Evolutionary conservation across 129 eudicot genomes (phyloP), one percentile per base, ranked within the genome.

Genomic region (Artemisia tridentata): DNA sequence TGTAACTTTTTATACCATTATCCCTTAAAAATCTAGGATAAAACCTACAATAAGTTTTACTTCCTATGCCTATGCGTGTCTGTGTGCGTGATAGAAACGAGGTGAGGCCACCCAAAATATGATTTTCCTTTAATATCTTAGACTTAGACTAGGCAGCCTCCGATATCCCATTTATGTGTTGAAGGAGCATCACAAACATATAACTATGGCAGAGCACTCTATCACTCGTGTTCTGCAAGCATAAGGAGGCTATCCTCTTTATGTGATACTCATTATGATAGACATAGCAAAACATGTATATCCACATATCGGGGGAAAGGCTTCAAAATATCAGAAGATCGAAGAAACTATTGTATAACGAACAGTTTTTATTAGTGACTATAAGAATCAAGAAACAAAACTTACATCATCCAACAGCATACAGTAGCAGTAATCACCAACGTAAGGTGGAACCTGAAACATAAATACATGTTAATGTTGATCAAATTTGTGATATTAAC

Each of bases 391-490:
- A 46, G 65, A 71, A 41, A 51, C 11, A 58, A 71, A 72, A 79
- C 98, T 93, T 90, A 93, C 98, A 93, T 93, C 98, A 93, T 87
- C 98, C 98, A 93, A 69, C 97, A 89, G 74, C 98, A 93, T 48
- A 93, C 83, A 19, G 96, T 87, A 50, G 98, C 98, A n/a, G 98
- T 93, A 69, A 84, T 82, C 67, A 93, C 78, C 95, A 93, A 67
- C 56, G 98, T 93, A 23, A 90, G 71, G 83, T 93, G 97, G 54
- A 93, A 74, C 92, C 98, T 89, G 90, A 73, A 83, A 27, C 50
- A 84, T 62, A 27, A 69, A 60, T 53, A 19, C 43, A 73, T 50
- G 27, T 73, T 19, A 31, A 51, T 63, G 55, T 63, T 63, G 10
- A 61, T 50, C 23, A 41, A 63, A 63, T 18, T 29, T 52, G 63